Conservation (phyloP, 768 basidiomycete species). For the Vararia minispora region DNA sequence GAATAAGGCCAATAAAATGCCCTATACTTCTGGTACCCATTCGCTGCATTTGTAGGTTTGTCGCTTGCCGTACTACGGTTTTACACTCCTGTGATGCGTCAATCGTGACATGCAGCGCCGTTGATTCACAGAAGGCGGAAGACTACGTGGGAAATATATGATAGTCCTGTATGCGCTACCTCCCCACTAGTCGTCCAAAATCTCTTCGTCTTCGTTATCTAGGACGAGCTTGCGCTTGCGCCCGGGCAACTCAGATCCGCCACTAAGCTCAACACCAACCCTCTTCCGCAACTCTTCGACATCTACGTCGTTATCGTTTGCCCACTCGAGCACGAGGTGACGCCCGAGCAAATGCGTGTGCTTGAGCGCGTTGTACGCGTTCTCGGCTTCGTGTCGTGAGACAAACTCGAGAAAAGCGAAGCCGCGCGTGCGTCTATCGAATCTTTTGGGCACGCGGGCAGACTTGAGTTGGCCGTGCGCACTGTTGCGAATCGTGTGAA, state of each 20-base stretch:
- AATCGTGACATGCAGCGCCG: neutral
- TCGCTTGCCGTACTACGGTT: too few species aligned
- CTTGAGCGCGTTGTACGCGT: slow-evolving; percentile 73
- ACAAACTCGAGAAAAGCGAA: slow-evolving; percentile 97
- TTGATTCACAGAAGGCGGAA: neutral
- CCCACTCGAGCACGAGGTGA: slow-evolving; percentile 94
- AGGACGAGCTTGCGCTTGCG: slow-evolving; percentile 61
- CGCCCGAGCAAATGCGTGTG: slow-evolving; percentile 95
- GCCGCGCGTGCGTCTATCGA: slow-evolving; percentile 80
- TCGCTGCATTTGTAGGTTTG: too few species aligned
- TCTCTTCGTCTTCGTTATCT: slow-evolving; percentile 29
- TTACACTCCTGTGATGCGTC: too few species aligned
- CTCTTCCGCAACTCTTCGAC: slow-evolving; percentile 68
- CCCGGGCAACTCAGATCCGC: slow-evolving; percentile 59
- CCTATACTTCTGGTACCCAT: too few species aligned
- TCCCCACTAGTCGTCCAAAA: too few species aligned
- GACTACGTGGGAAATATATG: neutral
- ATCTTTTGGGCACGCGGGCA: slow-evolving; percentile 85
- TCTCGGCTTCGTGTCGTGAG: slow-evolving; percentile 81
- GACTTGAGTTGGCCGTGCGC: slow-evolving; percentile 91
- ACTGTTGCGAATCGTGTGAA: slow-evolving; percentile 27
- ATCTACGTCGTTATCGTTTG: slow-evolving; percentile 66
- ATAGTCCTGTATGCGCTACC: slow-evolving; percentile 19
- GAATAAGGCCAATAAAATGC: neutral
- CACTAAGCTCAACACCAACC: slow-evolving; percentile 68